These are phyloP conservation scores for Cyanidioschyzon merolae DNA, from an alignment of 23 red algal genomes.

Conservation along the genomic window DNA sequence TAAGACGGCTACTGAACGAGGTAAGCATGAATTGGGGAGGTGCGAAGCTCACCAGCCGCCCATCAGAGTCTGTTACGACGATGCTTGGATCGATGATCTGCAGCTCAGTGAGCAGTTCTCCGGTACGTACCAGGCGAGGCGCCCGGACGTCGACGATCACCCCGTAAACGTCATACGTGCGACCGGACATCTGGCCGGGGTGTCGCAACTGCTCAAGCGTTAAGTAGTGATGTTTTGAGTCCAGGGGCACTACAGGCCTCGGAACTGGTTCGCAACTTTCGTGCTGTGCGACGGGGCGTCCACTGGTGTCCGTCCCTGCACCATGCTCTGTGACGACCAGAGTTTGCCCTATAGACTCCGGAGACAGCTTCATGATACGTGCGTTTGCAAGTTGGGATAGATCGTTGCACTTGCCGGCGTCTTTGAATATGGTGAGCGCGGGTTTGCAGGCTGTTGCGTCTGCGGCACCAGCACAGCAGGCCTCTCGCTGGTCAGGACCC, in stretches of 20 bases:
- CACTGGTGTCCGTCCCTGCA: neutral
- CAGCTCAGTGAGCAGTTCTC: neutral
- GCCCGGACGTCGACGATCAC: neutral
- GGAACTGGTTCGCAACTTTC: neutral
- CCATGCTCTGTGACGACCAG: no score
- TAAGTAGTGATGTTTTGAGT: neutral
- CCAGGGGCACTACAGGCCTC: neutral
- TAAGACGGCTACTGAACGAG: neutral
- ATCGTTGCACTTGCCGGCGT: neutral
- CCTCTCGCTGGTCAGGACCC: neutral
- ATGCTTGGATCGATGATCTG: conserved; percentile 7
- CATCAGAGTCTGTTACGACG: neutral
- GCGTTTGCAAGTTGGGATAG: neutral
- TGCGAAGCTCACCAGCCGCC: neutral
- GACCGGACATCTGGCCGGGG: neutral
- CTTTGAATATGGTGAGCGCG: neutral
- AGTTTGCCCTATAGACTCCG: no score
- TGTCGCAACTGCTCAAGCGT: neutral
- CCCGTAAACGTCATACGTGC: neutral
- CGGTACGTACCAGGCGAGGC: neutral
- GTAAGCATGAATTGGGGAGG: neutral
- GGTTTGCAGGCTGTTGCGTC: neutral
- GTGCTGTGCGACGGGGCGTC: neutral
- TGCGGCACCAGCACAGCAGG: neutral
- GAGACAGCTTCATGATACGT: neutral